Base-by-base conservation (phyloP, 2,329 filamentous ascomycete genomes). In the Epichloe sibirici region DNA sequence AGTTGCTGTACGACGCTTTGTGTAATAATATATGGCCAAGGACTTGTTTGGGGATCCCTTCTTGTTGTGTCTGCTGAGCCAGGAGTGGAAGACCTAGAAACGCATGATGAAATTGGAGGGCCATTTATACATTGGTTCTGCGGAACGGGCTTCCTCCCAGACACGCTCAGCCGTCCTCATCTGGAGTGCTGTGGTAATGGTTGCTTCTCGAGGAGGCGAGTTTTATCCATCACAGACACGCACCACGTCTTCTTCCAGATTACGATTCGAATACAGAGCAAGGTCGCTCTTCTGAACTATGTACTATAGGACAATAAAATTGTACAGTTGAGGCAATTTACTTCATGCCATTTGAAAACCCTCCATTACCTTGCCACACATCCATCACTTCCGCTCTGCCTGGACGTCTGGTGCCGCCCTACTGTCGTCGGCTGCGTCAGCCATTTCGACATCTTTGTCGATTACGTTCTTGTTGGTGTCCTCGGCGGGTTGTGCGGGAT, bases 381-480 rank as follows among this genome's bases (percentile, higher is more conserved):
- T 47, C 17, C 17, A 17, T 56, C 48, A 58, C 51, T 58, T 55
- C 49, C 53, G 38, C 37, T 56, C 57, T 39, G 21, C 45, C 48
- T 17, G 15, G n/a, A 28, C 49, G 12, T 17, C 53, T n/a, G 37
- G 44, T 34, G 44, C 47, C 17, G 39, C 45, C 46, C 53, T 56
- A 21, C 40, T 43, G 11, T 47, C 52, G 1, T 40, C 53, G 12
- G 48, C 51, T 5, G 52, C 55, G 6, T 66, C 63, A 45, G 53
- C 56, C 67, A 67, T 67, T n/a, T 65, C 62, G 6, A 66, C 62
- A 35, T 69, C 66, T 54, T 63, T 61, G 11, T 57, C 55, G 17
- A 56, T 53, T 8, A 50, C 45, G 1, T 15, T 23, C 25, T 53
- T 47, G 21, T 53, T 52, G 11, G 45, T 9, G n/a, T 49, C 57